Evolutionary conservation across 768 basidiomycete genomes (phyloP), one percentile per base, ranked within the genome.

Genomic region (Termitomyces sp.): DNA sequence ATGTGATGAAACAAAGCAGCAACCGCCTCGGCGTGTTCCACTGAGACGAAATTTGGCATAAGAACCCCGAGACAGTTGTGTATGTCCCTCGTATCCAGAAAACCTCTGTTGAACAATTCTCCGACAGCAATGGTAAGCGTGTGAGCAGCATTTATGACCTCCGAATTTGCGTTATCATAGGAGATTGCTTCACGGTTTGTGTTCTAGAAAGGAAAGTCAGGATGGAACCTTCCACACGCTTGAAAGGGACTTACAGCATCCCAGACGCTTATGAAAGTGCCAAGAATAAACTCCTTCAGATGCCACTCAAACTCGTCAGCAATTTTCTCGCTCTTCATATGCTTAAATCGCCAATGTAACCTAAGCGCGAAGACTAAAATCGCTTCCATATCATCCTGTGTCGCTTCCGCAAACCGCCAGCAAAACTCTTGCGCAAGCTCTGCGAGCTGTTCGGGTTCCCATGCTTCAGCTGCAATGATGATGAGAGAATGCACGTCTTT

Each of bases 261-360:
- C 66, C 66, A 66, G n/a, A 65, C 62, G 36, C 62, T 65, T 36
- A 60, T 42, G 30, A 65, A 66, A 18, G 66, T 63, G 7, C 62
- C 63, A 31, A 65, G 53, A 31, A 65, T 44, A 22, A 31, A 49
- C 44, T 65, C 65, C 54, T 63, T 65, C 1, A 63, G 44, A 42
- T 63, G 62, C 65, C 65, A 65, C 34, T 59, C 49, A 22, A 63
- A 65, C 16, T 54, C 45, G 46, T 61, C 58, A 11, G 55, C 62
- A 36, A 54, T 31, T 13, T 61, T 62, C 24, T 52, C 34, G 27
- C 56, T 51, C 36, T 58, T 65, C 58, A 63, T 61, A 42, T 18
- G 41, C 15, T 20, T 56, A 45, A 65, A 63, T 34, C 53, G 52
- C 39, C 51, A 55, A 41, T 59, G 47, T 45, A 65, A 42, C 34